Evolutionary conservation across 2,329 filamentous ascomycete genomes (phyloP), one percentile per base, ranked within the genome.

Genomic region (Diaporthe sp.): DNA sequence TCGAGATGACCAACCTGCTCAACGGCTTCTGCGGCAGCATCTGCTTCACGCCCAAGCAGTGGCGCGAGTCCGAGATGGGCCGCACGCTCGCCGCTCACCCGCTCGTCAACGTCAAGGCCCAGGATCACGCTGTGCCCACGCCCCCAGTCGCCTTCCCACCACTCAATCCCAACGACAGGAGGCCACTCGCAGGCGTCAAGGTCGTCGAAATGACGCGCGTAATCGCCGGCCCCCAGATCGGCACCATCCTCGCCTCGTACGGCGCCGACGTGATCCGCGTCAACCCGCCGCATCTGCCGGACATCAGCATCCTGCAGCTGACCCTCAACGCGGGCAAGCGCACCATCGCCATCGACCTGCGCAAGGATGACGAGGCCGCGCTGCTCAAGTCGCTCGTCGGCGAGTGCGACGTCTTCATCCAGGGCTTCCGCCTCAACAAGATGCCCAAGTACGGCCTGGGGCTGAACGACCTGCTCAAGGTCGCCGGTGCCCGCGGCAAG

Each of bases 321-420:
- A 83, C 85, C 52, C 79, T 87, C 25, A 87, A 84, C 67, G 83
- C 85, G 55, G 87, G 87, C n/a, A 88, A 88, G 78, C 83, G 84
- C 68, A 87, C 85, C 2, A 82, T 85, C 4, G 80, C 81, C 19
- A 79, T 91, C 3, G 86, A 91, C 76, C 85, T 90, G 47, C 61
- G 74, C 45, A 61, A 57, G 54, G 52, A 25, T 0, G 35, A 55
- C 15, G 70, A 73, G 19, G 60, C 60, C 13, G 55, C 54, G 22
- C 54, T 69, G 28, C 57, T 74, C 25, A 83, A 84, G 57, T 82
- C 84, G 4, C 77, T 82, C 2, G 79, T 81, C 1, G 87, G 87
- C 64, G 86, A 87, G 2, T 87, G 85, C 2, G 89, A 91, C 77
- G 85, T 90, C 47, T 86, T 90, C 74, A 79, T 90, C 30, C 86